Evolutionary conservation across 2,329 filamentous ascomycete species (phyloP), one percentile per base, ranked within the genome.

Genomic region (Pyrenophora graminea): DNA sequence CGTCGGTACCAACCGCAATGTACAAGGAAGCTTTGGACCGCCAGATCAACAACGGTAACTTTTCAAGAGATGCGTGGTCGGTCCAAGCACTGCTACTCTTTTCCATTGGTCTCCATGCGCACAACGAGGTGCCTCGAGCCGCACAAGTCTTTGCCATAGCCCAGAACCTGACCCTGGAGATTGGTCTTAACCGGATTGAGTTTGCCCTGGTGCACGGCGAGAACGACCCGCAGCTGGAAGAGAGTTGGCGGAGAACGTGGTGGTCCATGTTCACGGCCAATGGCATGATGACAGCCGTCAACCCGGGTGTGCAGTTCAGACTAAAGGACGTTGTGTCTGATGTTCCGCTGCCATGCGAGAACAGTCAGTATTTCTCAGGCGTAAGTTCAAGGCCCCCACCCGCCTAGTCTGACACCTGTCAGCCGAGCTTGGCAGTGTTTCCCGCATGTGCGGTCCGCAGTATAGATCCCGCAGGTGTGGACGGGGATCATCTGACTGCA

Each of bases 231-330:
- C 78, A 91, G 1, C 69, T 92, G 3, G 89, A 93, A 68, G 92
- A 97, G 72, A 90, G 87, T 69, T 88, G 90, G 83, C 83, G 91
- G 15, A 82, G 92, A 51, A 97, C 91, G 1, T 97, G 91, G 91
- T 97, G 92, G 92, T 91, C 84, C 62, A 65, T 90, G 33, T 93
- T 87, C 67, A 82, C 90, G n/a, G 82, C 90, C 12, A 91, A 96
- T 68, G 90, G 88, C 47, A 88, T 96, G 82, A 82, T 95, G 59
- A 89, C 90, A 4, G 90, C 89, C 3, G 85, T 96, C 59, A 89
- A 89, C 60, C 82, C 86, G 10, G 82, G 84, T 54, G 87, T 88
- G 36, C 87, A 84, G 48, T 89, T 90, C 69, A 73, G 81, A n/a
- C 79, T 90, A 19, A 89, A 85, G 59, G 84, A 87, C 46, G 80